Evolutionary conservation across 345 rosid genomes (phyloP), one percentile per base, ranked within the genome.

Genomic region (Linum lewisii): DNA sequence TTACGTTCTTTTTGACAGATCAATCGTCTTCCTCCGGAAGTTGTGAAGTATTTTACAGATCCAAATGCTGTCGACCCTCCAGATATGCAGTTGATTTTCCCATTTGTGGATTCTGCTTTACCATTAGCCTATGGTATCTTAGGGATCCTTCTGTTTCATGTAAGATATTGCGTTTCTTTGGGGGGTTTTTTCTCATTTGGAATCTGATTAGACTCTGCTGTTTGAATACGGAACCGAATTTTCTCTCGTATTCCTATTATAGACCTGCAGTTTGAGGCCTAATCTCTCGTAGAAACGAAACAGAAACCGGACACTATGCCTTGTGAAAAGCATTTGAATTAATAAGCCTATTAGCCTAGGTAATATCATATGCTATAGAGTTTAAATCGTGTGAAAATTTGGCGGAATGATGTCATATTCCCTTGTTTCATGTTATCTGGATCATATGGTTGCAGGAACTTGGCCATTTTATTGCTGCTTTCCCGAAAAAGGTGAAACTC

Each of bases 51-150:
- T 81, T 92, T 88, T 68, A 92, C 96, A 3, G 96, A 92, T 74
- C 98, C 93, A 45, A 79, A 88, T 83, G 87, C 90, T 11, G 57
- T 76, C 63, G 95, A 84, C 22, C 95, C 95, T 21, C 95, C 95
- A 57, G 90, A 92, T 79, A 77, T 92, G 95, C 93, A 83, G 73
- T 78, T 83, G 15, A 71, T 92, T 9, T 78, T 70, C 75, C 96
- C 98, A 65, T 92, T 82, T 84, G 90, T 92, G 64, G 98, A 92
- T 13, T 77, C 84, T 63, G 95, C 98, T 38, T 75, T 92, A 82
- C 96, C 98, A 55, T 65, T 92, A 59, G 98, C 98, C 4, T 88
- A 84, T 75, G 96, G 98, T 66, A 83, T 92, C 29, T 69, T 92
- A 73, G 98, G 90, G 53, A 81, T 92, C 67, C 83, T 92, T 59